A percentile compares a stretch with the other conserved stretches of the same genome.
phyloP scores from a whole-genome alignment of 2,329 filamentous ascomycete species.

The Pseudogymnoascus pannorum region DNA sequence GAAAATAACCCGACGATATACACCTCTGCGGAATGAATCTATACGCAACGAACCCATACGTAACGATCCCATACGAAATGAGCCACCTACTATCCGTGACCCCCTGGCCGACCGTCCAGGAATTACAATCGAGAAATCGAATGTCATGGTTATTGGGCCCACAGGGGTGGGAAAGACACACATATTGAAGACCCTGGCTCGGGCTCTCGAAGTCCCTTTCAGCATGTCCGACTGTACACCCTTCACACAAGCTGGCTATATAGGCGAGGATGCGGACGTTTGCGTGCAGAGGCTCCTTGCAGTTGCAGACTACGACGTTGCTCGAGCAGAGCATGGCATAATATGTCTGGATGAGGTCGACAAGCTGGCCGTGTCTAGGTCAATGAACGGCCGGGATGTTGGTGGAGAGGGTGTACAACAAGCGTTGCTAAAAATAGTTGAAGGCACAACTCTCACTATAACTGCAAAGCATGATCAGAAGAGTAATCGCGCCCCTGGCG shows the following conservation, averaged over 20 bases:
- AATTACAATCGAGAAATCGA: slow-evolving; percentile 76
- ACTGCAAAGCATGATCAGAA: slow-evolving; percentile 67
- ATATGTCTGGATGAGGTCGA: slow-evolving; percentile 96
- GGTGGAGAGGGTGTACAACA: slow-evolving; percentile 96
- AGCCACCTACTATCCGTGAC: neutral
- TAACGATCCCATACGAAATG: neutral
- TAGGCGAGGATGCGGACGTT: slow-evolving; percentile 94
- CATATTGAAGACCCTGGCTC: slow-evolving; percentile 82
- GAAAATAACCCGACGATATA: neutral
- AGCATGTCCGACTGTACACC: slow-evolving; percentile 94
- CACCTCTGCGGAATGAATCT: neutral
- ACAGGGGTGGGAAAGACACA: slow-evolving; percentile 96
- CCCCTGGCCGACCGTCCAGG: slow-evolving; percentile 14
- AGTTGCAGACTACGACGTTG: slow-evolving; percentile 82
- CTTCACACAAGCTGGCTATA: slow-evolving; percentile 94
- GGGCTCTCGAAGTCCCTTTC: slow-evolving; percentile 90
- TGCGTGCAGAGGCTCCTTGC: slow-evolving; percentile 87
- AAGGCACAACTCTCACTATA: slow-evolving; percentile 88
- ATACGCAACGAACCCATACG: neutral
- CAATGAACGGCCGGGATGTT: slow-evolving; percentile 80
- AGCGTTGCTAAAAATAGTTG: slow-evolving; percentile 88
- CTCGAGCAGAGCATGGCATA: slow-evolving; percentile 80
- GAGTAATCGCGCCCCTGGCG: slow-evolving; percentile 32
- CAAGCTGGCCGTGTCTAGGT: slow-evolving; percentile 62
- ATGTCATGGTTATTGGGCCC: slow-evolving; percentile 81